phyloP scores from a whole-genome alignment of 208 protist genomes.

The Trichomonas gallinae region DNA sequence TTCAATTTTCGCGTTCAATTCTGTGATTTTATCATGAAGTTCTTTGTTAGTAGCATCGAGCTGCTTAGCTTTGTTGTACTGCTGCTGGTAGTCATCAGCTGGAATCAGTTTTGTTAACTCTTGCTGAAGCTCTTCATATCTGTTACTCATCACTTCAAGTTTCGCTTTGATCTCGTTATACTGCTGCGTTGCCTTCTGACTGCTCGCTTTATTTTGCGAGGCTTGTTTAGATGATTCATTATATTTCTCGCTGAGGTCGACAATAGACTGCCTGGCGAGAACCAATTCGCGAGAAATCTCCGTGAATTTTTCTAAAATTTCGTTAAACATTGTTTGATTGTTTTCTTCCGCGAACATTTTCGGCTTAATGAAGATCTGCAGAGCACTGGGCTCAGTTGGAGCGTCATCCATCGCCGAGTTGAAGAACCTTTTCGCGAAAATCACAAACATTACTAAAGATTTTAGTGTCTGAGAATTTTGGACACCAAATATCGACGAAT shows the following conservation, averaged over 20 bases:
- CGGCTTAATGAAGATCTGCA: background rate
- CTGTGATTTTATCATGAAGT: background rate
- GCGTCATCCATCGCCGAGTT: background rate
- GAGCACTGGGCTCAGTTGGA: background rate
- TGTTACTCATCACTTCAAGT: background rate
- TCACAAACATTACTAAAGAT: background rate
- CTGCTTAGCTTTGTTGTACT: background rate
- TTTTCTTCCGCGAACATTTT: background rate
- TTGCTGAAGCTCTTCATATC: background rate
- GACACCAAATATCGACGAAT: background rate
- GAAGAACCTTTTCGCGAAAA: background rate
- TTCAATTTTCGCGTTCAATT: background rate
- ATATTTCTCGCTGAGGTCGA: background rate
- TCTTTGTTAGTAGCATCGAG: background rate
- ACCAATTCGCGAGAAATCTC: background rate
- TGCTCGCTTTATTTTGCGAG: background rate
- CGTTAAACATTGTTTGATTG: background rate
- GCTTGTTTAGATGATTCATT: background rate
- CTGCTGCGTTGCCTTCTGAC: background rate
- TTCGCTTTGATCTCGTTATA: background rate
- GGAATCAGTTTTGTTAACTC: background rate
- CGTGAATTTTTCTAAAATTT: background rate
- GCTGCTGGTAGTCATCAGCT: background rate
- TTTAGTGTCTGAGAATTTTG: background rate
- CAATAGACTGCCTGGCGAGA: background rate